Percentiles rank a stretch among this genome's conserved stretches.
Conservation (phyloP, 1,139 yeast species). For the Zygosaccharomyces pseudobailii region DNA sequence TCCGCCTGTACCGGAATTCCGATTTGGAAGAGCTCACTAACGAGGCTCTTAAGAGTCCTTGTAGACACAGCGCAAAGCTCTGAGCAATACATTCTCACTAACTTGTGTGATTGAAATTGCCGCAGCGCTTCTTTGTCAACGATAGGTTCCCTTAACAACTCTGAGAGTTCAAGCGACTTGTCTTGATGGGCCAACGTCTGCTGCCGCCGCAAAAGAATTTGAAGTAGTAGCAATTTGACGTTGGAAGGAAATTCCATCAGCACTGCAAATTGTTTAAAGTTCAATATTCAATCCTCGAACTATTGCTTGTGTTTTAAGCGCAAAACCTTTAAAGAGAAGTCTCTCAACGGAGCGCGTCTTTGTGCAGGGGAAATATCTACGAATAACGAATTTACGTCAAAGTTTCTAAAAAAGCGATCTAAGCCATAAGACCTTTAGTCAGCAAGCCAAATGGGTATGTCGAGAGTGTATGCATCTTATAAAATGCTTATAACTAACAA, state of each 20-base stretch:
- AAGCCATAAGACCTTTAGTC: background rate
- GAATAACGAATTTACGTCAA: background rate
- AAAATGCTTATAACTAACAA: background rate
- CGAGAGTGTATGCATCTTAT: background rate
- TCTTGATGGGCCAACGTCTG: constrained; percentile 23
- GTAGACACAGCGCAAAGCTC: constrained; percentile 19
- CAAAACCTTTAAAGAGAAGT: too few species aligned
- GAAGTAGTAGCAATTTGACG: constrained; percentile 26
- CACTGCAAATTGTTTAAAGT: background rate
- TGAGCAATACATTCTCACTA: constrained; percentile 25
- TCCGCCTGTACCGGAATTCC: constrained; percentile 14
- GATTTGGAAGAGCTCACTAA: constrained; percentile 20
- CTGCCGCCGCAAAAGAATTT: constrained; percentile 28
- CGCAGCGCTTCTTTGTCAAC: constrained; percentile 23
- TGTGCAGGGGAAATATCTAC: background rate
- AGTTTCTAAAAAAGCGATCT: background rate
- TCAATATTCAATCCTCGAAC: background rate
- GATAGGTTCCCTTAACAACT: constrained; percentile 25
- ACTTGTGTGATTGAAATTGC: constrained; percentile 23
- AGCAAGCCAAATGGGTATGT: background rate
- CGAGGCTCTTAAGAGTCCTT: constrained; percentile 20
- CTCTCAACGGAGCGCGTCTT: background rate
- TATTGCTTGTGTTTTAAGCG: background rate
- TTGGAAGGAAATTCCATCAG: constrained; percentile 21
- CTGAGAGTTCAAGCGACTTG: constrained; percentile 16